A percentile compares a stretch with the other conserved stretches of the same genome.
These are phyloP conservation scores for Zymoseptoria brevis DNA, from an alignment of 2,329 filamentous ascomycete genomes.

Conservation along the genomic window DNA sequence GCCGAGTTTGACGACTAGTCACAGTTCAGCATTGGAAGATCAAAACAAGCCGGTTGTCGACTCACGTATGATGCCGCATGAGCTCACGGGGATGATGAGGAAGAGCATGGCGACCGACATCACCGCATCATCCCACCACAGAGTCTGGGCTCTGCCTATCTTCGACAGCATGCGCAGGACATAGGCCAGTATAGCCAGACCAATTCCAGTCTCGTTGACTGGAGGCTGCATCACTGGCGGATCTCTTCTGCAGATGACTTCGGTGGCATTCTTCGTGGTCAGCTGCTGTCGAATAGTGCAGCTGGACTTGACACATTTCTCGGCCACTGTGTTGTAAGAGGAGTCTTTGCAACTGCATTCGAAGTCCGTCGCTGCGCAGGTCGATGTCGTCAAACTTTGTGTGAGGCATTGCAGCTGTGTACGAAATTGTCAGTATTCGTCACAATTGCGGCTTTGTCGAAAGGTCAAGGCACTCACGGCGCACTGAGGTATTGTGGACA, in stretches of 20 bases:
- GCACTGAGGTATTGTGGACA: slow-evolving; percentile 11
- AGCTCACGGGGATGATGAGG: slow-evolving; percentile 8
- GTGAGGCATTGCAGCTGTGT: neutral
- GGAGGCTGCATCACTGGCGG: slow-evolving; percentile 2
- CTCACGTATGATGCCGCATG: slow-evolving; percentile 9
- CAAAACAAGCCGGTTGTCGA: slow-evolving; percentile 1
- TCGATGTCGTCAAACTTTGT: neutral
- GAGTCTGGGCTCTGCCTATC: slow-evolving; percentile 7
- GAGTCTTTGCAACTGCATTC: slow-evolving; percentile 5
- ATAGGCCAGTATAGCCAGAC: slow-evolving; percentile 6
- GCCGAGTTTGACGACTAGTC: neutral
- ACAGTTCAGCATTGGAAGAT: neutral
- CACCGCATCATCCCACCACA: slow-evolving; percentile 16
- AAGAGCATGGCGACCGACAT: slow-evolving; percentile 11
- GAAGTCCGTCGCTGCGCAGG: neutral
- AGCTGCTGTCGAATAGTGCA: slow-evolving; percentile 11
- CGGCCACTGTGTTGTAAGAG: slow-evolving; percentile 7
- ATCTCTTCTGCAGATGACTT: slow-evolving; percentile 7
- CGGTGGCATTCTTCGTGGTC: slow-evolving; percentile 13
- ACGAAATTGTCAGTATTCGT: neutral
- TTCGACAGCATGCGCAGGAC: slow-evolving; percentile 12
- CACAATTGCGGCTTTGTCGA: neutral
- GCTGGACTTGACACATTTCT: slow-evolving; percentile 4
- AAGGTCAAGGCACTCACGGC: slow-evolving; percentile 2
- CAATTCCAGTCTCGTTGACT: slow-evolving; percentile 7